phyloP scores from a whole-genome alignment of 495 filamentous ascomycete genomes.

The Neurospora sp. region DNA sequence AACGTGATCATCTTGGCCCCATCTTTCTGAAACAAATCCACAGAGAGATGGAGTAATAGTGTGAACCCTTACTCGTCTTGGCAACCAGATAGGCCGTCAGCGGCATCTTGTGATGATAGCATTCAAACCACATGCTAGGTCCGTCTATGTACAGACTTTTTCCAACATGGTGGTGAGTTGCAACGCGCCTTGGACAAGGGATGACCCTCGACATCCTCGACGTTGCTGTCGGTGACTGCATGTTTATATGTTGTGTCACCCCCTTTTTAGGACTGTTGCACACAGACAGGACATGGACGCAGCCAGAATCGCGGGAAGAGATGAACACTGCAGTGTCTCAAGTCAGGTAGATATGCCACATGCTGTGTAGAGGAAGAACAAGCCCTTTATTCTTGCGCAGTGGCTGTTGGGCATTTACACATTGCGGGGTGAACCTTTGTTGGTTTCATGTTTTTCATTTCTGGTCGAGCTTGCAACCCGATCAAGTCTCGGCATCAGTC shows the following conservation, averaged over 20 bases:
- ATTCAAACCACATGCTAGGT: background rate
- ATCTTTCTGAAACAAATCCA: background rate
- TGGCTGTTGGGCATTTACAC: slow-evolving; percentile 15
- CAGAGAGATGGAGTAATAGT: too few species aligned
- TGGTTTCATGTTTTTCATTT: slow-evolving; percentile 1
- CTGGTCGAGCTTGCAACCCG: slow-evolving; percentile 4
- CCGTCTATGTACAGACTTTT: background rate
- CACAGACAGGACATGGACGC: background rate
- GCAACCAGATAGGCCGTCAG: background rate
- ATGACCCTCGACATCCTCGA: background rate
- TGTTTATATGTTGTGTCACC: background rate
- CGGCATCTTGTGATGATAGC: background rate
- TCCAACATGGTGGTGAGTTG: background rate
- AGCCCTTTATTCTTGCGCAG: background rate
- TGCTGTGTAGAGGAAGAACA: background rate
- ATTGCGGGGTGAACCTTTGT: slow-evolving; percentile 8
- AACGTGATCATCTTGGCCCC: background rate
- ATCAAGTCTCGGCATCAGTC: background rate
- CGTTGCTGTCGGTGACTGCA: background rate
- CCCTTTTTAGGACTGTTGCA: background rate
- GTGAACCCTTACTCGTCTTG: background rate
- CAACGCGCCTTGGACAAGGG: background rate
- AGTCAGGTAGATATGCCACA: slow-evolving; percentile 1
- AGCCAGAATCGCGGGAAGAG: background rate
- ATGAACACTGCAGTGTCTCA: background rate